Percentiles rank a stretch among this genome's conserved stretches.
Conservation (phyloP, 140 eudicot genomes). For the Senecio squalidus region DNA sequence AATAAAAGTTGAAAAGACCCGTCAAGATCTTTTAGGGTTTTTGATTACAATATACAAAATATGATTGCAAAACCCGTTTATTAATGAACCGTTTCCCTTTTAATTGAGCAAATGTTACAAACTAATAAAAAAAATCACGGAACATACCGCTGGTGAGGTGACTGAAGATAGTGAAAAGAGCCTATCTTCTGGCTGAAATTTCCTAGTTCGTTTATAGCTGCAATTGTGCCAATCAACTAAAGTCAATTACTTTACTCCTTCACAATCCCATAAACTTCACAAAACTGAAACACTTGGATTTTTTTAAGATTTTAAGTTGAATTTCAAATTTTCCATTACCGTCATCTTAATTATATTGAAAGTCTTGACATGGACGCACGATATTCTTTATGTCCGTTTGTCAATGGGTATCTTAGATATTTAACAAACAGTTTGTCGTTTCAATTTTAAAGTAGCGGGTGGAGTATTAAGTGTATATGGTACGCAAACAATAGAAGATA, state of each 20-base stretch:
- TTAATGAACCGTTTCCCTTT: not conserved
- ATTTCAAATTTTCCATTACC: not conserved
- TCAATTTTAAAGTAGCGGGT: not conserved
- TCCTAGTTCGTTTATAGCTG: constrained; percentile 94
- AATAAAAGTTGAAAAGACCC: not conserved
- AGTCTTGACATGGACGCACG: not conserved
- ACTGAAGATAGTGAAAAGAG: constrained; percentile 89
- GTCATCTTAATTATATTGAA: not conserved
- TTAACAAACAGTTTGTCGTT: not conserved
- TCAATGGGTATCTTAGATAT: not conserved
- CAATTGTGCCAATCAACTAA: constrained; percentile 2
- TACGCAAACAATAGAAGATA: not conserved
- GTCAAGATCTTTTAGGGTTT: not conserved
- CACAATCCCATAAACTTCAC: not conserved
- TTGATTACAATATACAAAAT: not conserved
- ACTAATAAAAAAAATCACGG: not conserved
- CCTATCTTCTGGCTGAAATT: constrained; percentile 94
- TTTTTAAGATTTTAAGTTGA: not conserved
- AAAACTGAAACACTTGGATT: not conserved
- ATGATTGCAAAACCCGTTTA: not conserved
- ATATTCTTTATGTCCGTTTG: not conserved
- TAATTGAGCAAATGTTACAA: not conserved
- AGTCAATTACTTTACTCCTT: not conserved
- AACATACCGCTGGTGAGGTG: constrained; percentile 92
- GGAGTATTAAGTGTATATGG: not conserved